These are phyloP conservation scores for Hypoxylon sp. DNA, from an alignment of 2,329 filamentous ascomycete species.

Conservation along the genomic window DNA sequence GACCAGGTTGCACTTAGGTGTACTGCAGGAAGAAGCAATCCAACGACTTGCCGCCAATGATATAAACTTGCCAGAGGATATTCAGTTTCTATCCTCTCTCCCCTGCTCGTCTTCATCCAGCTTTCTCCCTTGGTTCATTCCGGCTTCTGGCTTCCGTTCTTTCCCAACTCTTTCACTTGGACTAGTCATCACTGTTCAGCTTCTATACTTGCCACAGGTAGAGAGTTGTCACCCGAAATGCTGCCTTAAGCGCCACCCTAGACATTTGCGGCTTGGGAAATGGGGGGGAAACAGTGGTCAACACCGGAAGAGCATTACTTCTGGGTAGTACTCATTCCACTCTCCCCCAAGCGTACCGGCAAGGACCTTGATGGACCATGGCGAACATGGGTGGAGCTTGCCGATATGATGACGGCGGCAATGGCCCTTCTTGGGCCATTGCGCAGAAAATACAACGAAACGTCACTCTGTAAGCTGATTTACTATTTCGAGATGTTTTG, in stretches of 20 bases:
- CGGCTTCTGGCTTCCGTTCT: neutral
- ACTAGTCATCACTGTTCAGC: neutral
- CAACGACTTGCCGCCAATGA: neutral
- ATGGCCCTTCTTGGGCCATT: conserved; percentile 45
- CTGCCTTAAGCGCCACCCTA: neutral
- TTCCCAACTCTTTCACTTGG: neutral
- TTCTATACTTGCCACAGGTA: neutral
- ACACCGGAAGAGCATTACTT: conserved; percentile 57
- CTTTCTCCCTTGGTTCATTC: neutral
- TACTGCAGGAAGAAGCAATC: neutral
- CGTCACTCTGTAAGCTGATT: conserved; percentile 51
- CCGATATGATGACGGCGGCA: conserved; percentile 48
- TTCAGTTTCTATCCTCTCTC: conserved; percentile 1
- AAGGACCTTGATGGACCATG: conserved; percentile 39
- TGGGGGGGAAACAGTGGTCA: conserved; percentile 62
- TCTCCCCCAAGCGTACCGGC: conserved; percentile 47
- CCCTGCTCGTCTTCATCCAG: neutral
- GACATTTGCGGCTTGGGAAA: conserved; percentile 15
- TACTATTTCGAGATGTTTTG: neutral
- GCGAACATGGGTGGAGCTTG: conserved; percentile 50
- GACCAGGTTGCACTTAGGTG: neutral
- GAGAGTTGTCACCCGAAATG: conserved; percentile 5
- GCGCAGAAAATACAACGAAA: conserved; percentile 51
- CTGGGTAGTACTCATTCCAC: conserved; percentile 53
- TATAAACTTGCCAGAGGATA: neutral